Percentiles rank a stretch among this genome's conserved stretches.
Evolutionary conservation across 225 moss, liverwort and hornwort species (phyloP).

Genomic region (Pleurozium schreberi): DNA sequence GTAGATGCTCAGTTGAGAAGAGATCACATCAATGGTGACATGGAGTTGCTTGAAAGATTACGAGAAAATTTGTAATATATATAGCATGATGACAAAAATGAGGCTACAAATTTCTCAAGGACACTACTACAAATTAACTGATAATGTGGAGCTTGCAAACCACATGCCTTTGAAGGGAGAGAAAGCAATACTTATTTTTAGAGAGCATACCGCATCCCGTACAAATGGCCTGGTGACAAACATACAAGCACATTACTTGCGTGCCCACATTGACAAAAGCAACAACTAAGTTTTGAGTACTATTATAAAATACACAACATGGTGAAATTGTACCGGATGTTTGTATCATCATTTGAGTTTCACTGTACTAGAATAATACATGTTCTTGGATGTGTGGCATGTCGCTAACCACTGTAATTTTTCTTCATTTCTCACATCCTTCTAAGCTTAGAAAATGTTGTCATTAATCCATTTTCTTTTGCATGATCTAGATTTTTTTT

Average conservation of each 20-base stretch:
- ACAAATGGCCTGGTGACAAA: no score
- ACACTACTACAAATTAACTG: rapidly evolving
- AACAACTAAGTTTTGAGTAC: rapidly evolving
- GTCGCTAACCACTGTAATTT: neutral
- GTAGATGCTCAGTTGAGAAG: no score
- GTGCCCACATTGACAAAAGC: neutral
- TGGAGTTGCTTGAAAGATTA: neutral
- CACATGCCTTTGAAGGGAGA: rapidly evolving
- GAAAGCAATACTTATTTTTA: neutral
- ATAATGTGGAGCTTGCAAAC: neutral
- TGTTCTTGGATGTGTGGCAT: no score
- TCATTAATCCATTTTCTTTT: neutral
- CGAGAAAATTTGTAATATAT: neutral
- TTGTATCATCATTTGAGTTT: no score
- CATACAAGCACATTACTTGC: neutral
- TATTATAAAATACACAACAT: neutral
- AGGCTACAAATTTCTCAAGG: rapidly evolving
- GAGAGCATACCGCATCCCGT: rapidly evolving
- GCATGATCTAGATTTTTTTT: no score
- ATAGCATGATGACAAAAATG: neutral
- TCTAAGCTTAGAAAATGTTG: neutral
- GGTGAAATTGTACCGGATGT: neutral
- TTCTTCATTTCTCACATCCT: neutral
- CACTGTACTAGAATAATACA: no score
- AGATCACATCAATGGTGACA: rapidly evolving